Evolutionary conservation across 805 yeast genomes (phyloP).

Genomic region (Starmerella vitae): DNA sequence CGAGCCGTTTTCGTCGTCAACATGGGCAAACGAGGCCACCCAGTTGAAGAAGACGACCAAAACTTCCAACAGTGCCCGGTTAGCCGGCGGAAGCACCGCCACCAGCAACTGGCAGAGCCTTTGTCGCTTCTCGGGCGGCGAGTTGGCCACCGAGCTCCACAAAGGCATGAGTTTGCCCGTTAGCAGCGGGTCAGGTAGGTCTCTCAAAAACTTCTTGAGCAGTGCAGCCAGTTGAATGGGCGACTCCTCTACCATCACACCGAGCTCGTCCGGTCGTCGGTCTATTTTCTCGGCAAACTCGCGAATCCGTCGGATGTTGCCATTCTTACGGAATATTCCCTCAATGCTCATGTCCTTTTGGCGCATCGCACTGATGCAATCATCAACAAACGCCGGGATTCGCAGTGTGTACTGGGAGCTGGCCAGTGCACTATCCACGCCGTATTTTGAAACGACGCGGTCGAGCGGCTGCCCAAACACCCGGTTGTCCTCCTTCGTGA

Average conservation of each 20-base stretch:
- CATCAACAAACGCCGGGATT: constrained; percentile 80
- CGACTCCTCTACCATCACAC: constrained; percentile 58
- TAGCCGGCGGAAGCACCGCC: constrained; percentile 64
- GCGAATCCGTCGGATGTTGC: constrained; percentile 73
- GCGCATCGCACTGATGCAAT: constrained; percentile 64
- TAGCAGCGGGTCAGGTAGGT: constrained; percentile 80
- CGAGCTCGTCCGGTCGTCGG: constrained; percentile 53
- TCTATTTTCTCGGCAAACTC: constrained; percentile 65
- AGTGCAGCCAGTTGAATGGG: constrained; percentile 90
- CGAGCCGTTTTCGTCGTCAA: constrained; percentile 64
- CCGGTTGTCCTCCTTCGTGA: constrained; percentile 25
- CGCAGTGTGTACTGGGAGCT: constrained; percentile 49
- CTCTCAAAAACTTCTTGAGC: constrained; percentile 80
- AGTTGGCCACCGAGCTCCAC: constrained; percentile 41
- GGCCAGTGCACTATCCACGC: constrained; percentile 60
- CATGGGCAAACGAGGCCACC: constrained; percentile 90
- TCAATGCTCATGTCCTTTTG: constrained; percentile 89
- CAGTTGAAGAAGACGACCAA: constrained; percentile 74
- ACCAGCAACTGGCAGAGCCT: constrained; percentile 44
- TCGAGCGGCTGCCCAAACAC: constrained; percentile 75
- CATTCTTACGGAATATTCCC: constrained; percentile 92
- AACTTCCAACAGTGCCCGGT: constrained; percentile 79
- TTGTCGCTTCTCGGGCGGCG: constrained; percentile 20
- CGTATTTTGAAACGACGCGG: constrained; percentile 50
- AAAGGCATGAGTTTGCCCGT: constrained; percentile 61